phyloP scores from a whole-genome alignment of 208 protist genomes.

The Crithidia expoeki region DNA sequence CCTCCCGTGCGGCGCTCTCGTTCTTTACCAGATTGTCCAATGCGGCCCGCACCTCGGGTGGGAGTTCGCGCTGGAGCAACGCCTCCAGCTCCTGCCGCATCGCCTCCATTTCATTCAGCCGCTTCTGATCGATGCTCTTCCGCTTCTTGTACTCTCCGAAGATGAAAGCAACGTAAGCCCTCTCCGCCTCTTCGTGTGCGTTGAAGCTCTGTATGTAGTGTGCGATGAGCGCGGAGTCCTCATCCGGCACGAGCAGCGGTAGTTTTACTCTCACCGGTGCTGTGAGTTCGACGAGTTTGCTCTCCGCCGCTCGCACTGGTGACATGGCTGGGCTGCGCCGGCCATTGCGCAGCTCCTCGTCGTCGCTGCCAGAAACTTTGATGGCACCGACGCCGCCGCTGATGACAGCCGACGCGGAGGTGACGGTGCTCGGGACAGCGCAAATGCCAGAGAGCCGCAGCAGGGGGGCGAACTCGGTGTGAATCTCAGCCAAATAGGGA shows the following conservation, averaged over 20 bases:
- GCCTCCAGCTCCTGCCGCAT: slow-evolving; percentile 24
- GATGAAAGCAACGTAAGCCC: slow-evolving; percentile 57
- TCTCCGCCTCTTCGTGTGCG: slow-evolving; percentile 38
- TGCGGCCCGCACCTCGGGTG: slow-evolving; percentile 41
- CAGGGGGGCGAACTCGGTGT: slow-evolving; percentile 36
- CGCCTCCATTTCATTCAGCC: slow-evolving; percentile 23
- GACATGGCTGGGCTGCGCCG: slow-evolving; percentile 23
- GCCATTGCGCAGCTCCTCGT: slow-evolving; percentile 22
- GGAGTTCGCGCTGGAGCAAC: slow-evolving; percentile 45
- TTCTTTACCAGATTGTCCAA: slow-evolving; percentile 28
- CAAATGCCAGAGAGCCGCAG: slow-evolving; percentile 36
- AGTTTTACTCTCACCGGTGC: slow-evolving; percentile 35
- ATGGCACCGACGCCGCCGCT: slow-evolving; percentile 9
- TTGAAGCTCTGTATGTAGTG: slow-evolving; percentile 17
- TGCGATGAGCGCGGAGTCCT: slow-evolving; percentile 14
- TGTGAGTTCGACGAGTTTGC: slow-evolving; percentile 31
- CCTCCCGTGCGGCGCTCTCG: slow-evolving; percentile 41
- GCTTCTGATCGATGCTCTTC: slow-evolving; percentile 60
- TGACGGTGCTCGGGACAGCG: neutral
- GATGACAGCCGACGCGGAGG: slow-evolving; percentile 2
- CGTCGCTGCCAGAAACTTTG: slow-evolving; percentile 22
- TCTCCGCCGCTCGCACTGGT: slow-evolving; percentile 21
- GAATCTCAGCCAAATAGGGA: slow-evolving; percentile 35
- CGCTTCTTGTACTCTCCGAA: slow-evolving; percentile 84
- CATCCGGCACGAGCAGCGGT: slow-evolving; percentile 32